Evolutionary conservation across 169 alveolate genomes (phyloP).

Genomic region (Plasmodium gaboni): DNA sequence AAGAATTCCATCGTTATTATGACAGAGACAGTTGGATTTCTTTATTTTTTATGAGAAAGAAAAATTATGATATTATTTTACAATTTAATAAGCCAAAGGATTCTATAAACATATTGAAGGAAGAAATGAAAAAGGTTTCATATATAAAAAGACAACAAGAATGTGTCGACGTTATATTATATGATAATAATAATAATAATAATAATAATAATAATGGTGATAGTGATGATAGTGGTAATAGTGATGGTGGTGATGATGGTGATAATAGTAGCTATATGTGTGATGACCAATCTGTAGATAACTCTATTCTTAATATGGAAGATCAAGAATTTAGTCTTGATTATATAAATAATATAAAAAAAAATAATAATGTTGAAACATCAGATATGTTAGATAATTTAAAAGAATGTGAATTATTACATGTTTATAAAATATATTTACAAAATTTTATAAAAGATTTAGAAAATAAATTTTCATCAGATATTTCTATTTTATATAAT

Average conservation of each 20-base stretch:
- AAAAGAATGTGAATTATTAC: slow-evolving; percentile 17
- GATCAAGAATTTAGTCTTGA: slow-evolving; percentile 3
- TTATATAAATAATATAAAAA: slow-evolving; percentile 14
- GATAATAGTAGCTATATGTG: background rate
- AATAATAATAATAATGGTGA: background rate
- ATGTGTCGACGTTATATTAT: background rate
- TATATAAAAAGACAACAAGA: background rate
- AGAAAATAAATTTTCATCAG: slow-evolving; percentile 25
- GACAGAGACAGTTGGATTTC: slow-evolving; percentile 40
- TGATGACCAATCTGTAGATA: background rate
- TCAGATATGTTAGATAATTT: slow-evolving; percentile 6
- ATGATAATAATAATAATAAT: background rate
- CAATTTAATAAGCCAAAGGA: slow-evolving; percentile 7
- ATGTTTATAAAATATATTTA: slow-evolving; percentile 21
- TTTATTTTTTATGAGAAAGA: slow-evolving; percentile 17
- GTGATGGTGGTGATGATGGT: background rate
- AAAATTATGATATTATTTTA: slow-evolving; percentile 28
- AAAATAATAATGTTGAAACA: background rate
- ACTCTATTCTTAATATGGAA: slow-evolving; percentile 5
- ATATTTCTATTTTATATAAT: slow-evolving; percentile 28
- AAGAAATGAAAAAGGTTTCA: background rate
- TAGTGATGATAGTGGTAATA: background rate
- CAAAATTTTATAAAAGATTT: slow-evolving; percentile 21
- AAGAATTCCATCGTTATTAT: slow-evolving; percentile 9
- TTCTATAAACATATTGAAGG: background rate